Percentiles rank a stretch among this genome's conserved stretches.
Conservation (phyloP, 2,329 filamentous ascomycete genomes). For the Beauveria varroae region DNA sequence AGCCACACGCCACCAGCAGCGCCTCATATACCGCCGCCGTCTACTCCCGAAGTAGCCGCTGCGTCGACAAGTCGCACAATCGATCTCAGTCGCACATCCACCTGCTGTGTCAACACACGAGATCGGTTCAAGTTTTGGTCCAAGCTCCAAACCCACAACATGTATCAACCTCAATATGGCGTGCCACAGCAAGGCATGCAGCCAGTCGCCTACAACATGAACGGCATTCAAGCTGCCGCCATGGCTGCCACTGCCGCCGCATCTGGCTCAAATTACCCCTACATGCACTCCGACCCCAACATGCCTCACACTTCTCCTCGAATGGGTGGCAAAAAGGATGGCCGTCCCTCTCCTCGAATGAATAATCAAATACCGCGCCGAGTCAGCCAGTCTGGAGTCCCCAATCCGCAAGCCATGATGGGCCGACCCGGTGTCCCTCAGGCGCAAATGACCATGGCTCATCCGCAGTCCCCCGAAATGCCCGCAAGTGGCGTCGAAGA, state of each 20-base stretch:
- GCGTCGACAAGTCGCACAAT: constrained; percentile 6
- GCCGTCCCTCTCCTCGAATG: constrained; percentile 72
- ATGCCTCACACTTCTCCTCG: constrained; percentile 68
- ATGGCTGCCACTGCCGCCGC: constrained; percentile 90
- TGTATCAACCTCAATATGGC: constrained; percentile 72
- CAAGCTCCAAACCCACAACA: constrained; percentile 30
- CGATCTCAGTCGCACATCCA: not conserved
- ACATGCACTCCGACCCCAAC: constrained; percentile 63
- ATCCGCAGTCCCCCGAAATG: constrained; percentile 73
- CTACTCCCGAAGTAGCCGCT: constrained; percentile 10
- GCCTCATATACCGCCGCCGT: constrained; percentile 9
- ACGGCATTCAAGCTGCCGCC: constrained; percentile 78
- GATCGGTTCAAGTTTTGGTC: constrained; percentile 14
- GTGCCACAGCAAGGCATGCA: constrained; percentile 69
- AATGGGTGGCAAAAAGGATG: constrained; percentile 62
- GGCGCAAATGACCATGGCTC: constrained; percentile 58
- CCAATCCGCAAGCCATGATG: constrained; percentile 68
- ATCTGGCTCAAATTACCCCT: constrained; percentile 70
- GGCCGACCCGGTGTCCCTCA: constrained; percentile 54
- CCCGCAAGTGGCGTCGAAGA: constrained; percentile 69
- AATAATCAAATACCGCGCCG: constrained; percentile 58
- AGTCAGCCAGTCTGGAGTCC: constrained; percentile 70
- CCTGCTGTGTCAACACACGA: constrained; percentile 16
- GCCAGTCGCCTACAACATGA: constrained; percentile 59
- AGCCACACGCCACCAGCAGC: not conserved